Conservation (phyloP, 2,329 filamentous ascomycete species). For the Teratosphaeria destructans region DNA sequence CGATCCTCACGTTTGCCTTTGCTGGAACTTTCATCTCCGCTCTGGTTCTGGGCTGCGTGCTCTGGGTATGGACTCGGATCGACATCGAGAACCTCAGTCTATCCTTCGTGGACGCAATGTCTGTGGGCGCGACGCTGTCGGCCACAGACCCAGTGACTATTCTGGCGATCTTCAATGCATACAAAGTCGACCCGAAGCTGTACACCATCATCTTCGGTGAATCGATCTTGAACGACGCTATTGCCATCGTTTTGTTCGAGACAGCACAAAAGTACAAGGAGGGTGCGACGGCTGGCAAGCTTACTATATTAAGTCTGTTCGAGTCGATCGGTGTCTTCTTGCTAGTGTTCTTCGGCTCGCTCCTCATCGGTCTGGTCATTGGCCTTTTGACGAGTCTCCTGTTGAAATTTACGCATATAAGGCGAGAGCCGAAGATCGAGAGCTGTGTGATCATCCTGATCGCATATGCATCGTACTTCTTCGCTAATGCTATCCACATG, state of each 20-base stretch:
- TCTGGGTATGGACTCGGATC: conserved; percentile 81
- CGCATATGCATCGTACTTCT: conserved; percentile 94
- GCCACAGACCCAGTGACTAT: conserved; percentile 97
- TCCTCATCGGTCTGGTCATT: conserved; percentile 78
- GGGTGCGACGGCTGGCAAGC: conserved; percentile 55
- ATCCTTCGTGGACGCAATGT: conserved; percentile 90
- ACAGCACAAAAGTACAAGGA: conserved; percentile 88
- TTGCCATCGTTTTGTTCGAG: conserved; percentile 97
- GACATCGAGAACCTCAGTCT: conserved; percentile 78
- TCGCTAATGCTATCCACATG: conserved; percentile 90
- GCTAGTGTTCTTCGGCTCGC: conserved; percentile 87
- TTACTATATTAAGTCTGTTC: conserved; percentile 73
- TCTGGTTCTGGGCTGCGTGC: conserved; percentile 78
- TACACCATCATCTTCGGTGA: conserved; percentile 99
- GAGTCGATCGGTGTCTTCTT: conserved; percentile 92
- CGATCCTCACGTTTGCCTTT: conserved; percentile 94
- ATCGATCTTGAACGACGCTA: conserved; percentile 94
- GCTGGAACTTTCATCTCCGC: conserved; percentile 95
- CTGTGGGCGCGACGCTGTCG: conserved; percentile 88
- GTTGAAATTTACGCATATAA: conserved; percentile 88
- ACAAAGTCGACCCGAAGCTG: conserved; percentile 97
- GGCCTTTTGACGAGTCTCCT: conserved; percentile 79
- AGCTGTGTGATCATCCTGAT: conserved; percentile 90
- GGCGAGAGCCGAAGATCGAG: conserved; percentile 90
- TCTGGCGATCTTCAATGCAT: conserved; percentile 95